phyloP scores from a whole-genome alignment of 495 filamentous ascomycete genomes.

The Aspergillus panamensis region DNA sequence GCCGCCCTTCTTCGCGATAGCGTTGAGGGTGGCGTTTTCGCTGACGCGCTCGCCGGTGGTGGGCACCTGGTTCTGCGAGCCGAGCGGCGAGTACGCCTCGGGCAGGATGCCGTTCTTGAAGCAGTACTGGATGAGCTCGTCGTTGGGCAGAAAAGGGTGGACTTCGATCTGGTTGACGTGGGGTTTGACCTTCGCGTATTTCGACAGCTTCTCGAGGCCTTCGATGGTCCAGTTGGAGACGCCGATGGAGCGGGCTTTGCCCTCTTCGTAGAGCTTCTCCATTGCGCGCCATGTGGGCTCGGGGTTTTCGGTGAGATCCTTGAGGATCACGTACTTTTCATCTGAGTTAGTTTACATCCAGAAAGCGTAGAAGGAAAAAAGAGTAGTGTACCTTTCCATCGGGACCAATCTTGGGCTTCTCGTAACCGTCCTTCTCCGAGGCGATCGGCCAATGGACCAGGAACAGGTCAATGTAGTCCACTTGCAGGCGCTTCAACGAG shows the following conservation, averaged over 20 bases:
- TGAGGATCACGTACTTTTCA: conserved; percentile 48
- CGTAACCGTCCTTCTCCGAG: conserved; percentile 55
- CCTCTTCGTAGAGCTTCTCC: conserved; percentile 69
- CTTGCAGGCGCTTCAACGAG: conserved; percentile 69
- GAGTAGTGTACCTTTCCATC: conserved; percentile 58
- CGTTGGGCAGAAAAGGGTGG: conserved; percentile 87
- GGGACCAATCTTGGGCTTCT: conserved; percentile 61
- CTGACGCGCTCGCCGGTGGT: conserved; percentile 60
- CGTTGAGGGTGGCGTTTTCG: conserved; percentile 57
- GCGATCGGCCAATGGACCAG: conserved; percentile 80
- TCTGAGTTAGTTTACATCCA: not conserved
- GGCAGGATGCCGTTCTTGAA: conserved; percentile 68
- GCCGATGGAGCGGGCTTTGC: conserved; percentile 74
- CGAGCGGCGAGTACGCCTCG: conserved; percentile 72
- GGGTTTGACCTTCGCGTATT: conserved; percentile 63
- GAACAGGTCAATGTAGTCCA: conserved; percentile 86
- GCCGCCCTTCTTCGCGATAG: conserved; percentile 59
- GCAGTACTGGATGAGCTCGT: conserved; percentile 62
- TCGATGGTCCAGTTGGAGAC: conserved; percentile 79
- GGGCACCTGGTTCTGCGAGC: conserved; percentile 58
- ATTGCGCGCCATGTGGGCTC: conserved; percentile 75
- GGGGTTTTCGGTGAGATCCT: conserved; percentile 61
- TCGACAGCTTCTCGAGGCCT: conserved; percentile 65
- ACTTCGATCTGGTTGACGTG: conserved; percentile 89
- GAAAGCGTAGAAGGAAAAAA: not conserved